Conservation (phyloP, 768 basidiomycete species). For the Suillus placidus region DNA sequence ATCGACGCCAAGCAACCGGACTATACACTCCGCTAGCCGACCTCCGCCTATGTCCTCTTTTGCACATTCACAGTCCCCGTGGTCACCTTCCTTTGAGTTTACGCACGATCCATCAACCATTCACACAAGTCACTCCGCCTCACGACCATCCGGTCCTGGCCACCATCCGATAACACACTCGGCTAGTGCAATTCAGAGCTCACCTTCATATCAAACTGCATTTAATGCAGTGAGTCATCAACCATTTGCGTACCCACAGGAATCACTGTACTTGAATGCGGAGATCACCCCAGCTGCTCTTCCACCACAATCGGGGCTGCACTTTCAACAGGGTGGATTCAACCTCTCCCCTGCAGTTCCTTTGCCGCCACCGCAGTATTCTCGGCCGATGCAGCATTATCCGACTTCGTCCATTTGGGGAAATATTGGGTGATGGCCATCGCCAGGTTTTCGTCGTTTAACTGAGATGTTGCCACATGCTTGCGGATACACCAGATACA, state of each 20-base stretch:
- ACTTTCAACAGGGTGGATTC: constrained; percentile 2
- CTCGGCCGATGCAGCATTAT: constrained; percentile 24
- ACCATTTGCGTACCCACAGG: constrained; percentile 5
- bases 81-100: constrained; percentile 31
- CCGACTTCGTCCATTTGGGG: constrained; percentile 28
- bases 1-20: constrained; percentile 17
- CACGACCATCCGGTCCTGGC: constrained; percentile 11
- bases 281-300: neutral
- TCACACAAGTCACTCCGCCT: neutral
- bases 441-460: neutral
- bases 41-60: neutral
- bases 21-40: constrained; percentile 19
- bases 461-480: neutral
- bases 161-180: constrained; percentile 22
- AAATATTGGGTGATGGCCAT: constrained; percentile 23
- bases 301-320: neutral
- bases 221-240: constrained; percentile 1
- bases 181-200: constrained; percentile 17
- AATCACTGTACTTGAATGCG: constrained; percentile 8
- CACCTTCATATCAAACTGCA: constrained; percentile 16
- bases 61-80: constrained; percentile 15
- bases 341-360: constrained; percentile 14
- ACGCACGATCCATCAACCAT: constrained; percentile 18
- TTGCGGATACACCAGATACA: constrained; percentile 5
- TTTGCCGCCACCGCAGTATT: constrained; percentile 17